Evolutionary conservation across 169 alveolate species (phyloP).

Genomic region (Plasmodium vivax): DNA sequence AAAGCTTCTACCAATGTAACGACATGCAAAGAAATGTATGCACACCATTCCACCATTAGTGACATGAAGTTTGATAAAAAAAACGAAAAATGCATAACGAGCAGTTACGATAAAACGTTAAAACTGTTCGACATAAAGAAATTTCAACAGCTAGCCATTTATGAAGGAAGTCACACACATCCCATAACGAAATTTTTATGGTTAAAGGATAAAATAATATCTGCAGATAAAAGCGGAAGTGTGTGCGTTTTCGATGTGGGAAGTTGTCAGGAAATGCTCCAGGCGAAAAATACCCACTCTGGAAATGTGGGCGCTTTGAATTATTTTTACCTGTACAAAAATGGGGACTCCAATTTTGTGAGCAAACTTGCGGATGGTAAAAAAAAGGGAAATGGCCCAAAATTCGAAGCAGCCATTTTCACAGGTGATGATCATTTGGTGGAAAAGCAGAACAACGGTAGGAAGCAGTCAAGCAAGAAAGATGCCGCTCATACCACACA

Average conservation of each 20-base stretch:
- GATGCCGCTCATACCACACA: neutral
- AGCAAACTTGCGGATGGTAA: neutral
- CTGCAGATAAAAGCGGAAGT: constrained; percentile 69
- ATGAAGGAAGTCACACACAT: constrained; percentile 54
- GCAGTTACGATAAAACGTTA: constrained; percentile 76
- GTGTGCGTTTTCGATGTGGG: constrained; percentile 59
- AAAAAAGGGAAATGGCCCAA: neutral
- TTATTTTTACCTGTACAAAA: constrained; percentile 52
- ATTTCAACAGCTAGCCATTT: constrained; percentile 28
- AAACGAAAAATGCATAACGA: constrained; percentile 66
- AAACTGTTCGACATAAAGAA: constrained; percentile 67
- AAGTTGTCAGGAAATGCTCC: constrained; percentile 53
- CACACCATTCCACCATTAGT: constrained; percentile 75
- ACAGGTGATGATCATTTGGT: neutral
- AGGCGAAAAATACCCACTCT: constrained; percentile 47
- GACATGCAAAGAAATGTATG: constrained; percentile 70
- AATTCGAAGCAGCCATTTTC: neutral
- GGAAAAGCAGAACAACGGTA: neutral
- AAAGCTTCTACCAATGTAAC: constrained; percentile 59
- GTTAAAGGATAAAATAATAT: constrained; percentile 68
- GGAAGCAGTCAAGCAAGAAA: neutral
- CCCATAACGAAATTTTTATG: constrained; percentile 75
- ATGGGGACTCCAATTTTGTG: neutral
- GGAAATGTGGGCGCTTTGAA: constrained; percentile 73
- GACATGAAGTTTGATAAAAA: constrained; percentile 76